A percentile compares a stretch with the other conserved stretches of the same genome.
Evolutionary conservation across 805 yeast species (phyloP).

Genomic region (Candida xiaguanensis): DNA sequence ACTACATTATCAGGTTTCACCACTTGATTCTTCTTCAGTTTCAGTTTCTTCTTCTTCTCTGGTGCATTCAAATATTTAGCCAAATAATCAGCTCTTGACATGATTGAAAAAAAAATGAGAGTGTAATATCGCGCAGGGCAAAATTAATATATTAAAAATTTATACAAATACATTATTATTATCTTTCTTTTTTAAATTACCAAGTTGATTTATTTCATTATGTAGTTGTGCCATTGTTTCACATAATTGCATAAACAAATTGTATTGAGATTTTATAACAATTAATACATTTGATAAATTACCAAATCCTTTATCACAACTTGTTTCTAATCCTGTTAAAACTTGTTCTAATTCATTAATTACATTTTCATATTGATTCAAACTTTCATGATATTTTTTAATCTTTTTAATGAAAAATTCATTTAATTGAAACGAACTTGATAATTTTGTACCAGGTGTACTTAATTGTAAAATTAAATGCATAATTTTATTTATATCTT

Average conservation of each 20-base stretch:
- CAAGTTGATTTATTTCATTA: conserved; percentile 23
- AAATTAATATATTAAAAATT: no score
- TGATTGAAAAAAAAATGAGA: conserved; percentile 6
- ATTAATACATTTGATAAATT: conserved; percentile 47
- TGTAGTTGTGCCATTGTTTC: conserved; percentile 72
- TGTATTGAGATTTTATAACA: conserved; percentile 65
- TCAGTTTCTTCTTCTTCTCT: conserved; percentile 17
- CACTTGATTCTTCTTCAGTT: conserved; percentile 6
- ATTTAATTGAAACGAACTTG: conserved; percentile 53
- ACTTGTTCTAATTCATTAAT: conserved; percentile 59
- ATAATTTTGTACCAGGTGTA: conserved; percentile 54
- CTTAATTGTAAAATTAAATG: conserved; percentile 49
- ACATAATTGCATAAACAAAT: conserved; percentile 69
- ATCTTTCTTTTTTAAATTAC: conserved; percentile 8
- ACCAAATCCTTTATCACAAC: conserved; percentile 38
- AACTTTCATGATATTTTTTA: conserved; percentile 43
- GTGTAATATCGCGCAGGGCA: background rate
- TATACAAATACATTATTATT: background rate
- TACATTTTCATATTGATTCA: conserved; percentile 58
- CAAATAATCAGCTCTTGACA: conserved; percentile 28
- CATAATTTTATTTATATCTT: conserved; percentile 52
- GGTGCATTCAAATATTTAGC: conserved; percentile 22
- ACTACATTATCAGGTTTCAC: conserved; percentile 5
- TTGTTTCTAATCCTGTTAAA: conserved; percentile 39
- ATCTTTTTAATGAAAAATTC: conserved; percentile 52